Evolutionary conservation across 2,329 filamentous ascomycete genomes (phyloP).

Genomic region (Aspergillus fischeri): DNA sequence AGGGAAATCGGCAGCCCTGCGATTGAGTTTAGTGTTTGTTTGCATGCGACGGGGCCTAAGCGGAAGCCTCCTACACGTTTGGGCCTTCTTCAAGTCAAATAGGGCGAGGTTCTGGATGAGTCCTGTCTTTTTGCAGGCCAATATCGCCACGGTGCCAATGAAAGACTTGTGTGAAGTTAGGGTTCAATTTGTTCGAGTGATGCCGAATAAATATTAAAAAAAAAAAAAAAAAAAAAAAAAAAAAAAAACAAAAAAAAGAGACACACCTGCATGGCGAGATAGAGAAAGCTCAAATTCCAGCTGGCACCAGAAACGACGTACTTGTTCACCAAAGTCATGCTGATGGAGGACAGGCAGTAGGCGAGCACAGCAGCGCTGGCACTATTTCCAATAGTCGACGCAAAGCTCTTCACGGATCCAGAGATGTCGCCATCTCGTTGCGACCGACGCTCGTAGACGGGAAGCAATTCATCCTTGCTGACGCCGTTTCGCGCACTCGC

Average conservation of each 20-base stretch:
- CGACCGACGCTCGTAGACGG: too few relatives aligned
- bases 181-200: too few relatives aligned
- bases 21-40: background rate
- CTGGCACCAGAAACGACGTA: conserved; percentile 86
- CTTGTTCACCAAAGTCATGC: conserved; percentile 99
- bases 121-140: conserved; percentile 73
- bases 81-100: conserved; percentile 84
- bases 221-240: too few relatives aligned
- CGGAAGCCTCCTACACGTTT: conserved; percentile 66
- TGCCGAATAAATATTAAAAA: too few relatives aligned
- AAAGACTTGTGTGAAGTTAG: conserved; percentile 61
- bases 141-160: conserved; percentile 81
- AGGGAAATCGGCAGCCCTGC: conserved; percentile 93
- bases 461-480: too few relatives aligned
- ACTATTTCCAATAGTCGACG: conserved; percentile 59
- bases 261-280: conserved; percentile 87
- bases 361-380: conserved; percentile 75
- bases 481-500: too few relatives aligned
- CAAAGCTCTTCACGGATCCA: too few relatives aligned
- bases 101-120: conserved; percentile 72
- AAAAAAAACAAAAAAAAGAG: too few relatives aligned
- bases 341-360: conserved; percentile 94
- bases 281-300: conserved; percentile 96
- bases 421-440: too few relatives aligned
- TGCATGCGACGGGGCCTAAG: background rate